Base-by-base conservation (phyloP, 257 asterid genomes). In the Fraxinus americana region DNA sequence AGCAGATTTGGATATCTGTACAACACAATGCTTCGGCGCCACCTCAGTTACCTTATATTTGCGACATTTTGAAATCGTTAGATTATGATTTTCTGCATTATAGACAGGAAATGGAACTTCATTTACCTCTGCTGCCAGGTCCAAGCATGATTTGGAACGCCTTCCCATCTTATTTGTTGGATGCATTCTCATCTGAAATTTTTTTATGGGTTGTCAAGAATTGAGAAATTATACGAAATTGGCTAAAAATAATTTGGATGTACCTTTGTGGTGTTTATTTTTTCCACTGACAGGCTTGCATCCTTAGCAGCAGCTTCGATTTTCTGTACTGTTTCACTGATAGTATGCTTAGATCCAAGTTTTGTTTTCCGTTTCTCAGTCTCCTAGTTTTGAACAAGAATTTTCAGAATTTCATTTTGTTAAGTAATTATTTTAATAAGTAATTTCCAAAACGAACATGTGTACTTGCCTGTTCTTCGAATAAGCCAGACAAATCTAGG, bases 21-120 rank as follows among this genome's bases (percentile, higher is more conserved):
- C 75, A 59, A 70, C 80, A 41, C 86, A 82, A 82, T 75, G 83
- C 57, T 70, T 75, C 7, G 86, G 86, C 10, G 86, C 81, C 65
- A 82, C 78, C 81, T 79, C 86, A 21, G 72, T 67, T 57, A 82
- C 83, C 86, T 82, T 4, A 39, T 13, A 34, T 76, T 65, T 35
- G 61, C 27, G 36, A 66, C 59, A 74, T 32, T 41, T 25, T 74
- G 29, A 74, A 7, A 59, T 32, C 32, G 30, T 29, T 6, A 57
- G n/a, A 52, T 35, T 74, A 25, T 34, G 68, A 74, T 59, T 50
- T 74, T 57, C 13, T 74, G 36, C 52, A 45, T 16, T 3, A 39
- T 74, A 34, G n/a, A 19, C 43, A 27, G 11, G 66, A 57, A 12
- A 32, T 48, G 27, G 4, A 10, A 19, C 9, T 5, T 41, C 27